Evolutionary conservation across 768 basidiomycete species (phyloP).

Genomic region (Suillus decipiens): DNA sequence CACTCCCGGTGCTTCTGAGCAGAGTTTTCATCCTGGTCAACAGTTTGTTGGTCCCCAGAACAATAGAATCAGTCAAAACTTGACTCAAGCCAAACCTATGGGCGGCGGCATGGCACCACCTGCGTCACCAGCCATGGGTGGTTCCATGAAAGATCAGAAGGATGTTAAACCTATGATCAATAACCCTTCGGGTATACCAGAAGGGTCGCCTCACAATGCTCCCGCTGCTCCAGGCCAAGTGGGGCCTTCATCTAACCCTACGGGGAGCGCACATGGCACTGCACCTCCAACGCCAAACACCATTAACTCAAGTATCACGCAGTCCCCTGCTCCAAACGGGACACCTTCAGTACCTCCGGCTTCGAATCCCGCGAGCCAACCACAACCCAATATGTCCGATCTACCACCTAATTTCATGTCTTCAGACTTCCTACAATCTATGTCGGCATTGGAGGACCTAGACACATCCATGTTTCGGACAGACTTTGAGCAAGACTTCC

Average conservation of each 20-base stretch:
- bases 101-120: constrained; percentile 57
- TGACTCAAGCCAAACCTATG: constrained; percentile 35
- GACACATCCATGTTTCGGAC: constrained; percentile 41
- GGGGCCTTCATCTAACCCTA: constrained; percentile 22
- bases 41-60: constrained; percentile 36
- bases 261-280: constrained; percentile 28
- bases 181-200: constrained; percentile 31
- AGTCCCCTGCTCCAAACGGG: constrained; percentile 35
- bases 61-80: constrained; percentile 32
- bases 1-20: constrained; percentile 39
- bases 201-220: constrained; percentile 48
- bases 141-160: constrained; percentile 34
- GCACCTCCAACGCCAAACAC: constrained; percentile 41
- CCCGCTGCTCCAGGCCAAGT: constrained; percentile 27
- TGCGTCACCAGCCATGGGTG: constrained; percentile 48
- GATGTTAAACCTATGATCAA: constrained; percentile 34
- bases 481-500: constrained; percentile 73
- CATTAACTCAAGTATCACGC: constrained; percentile 36
- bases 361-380: constrained; percentile 22
- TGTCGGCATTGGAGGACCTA: constrained; percentile 43
- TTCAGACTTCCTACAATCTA: constrained; percentile 48
- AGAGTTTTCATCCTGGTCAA: constrained; percentile 41
- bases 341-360: constrained; percentile 33
- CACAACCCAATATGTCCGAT: constrained; percentile 23
- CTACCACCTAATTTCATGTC: constrained; percentile 24